Evolutionary conservation across 805 yeast genomes (phyloP).

Genomic region (Candida nanaspora): DNA sequence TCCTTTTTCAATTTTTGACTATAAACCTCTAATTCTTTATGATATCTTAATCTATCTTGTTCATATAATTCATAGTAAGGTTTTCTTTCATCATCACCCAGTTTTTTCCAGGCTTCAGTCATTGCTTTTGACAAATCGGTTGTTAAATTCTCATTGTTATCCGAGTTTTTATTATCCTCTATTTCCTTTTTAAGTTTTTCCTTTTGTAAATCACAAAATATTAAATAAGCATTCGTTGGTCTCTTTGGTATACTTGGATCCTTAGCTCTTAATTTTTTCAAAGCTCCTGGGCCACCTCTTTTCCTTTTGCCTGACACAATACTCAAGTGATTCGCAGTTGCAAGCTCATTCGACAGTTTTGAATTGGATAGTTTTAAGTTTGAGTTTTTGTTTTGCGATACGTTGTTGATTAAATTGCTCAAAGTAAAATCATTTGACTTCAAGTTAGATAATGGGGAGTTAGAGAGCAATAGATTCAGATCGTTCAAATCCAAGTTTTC

Average conservation of each 20-base stretch:
- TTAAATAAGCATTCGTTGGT: conserved; percentile 84
- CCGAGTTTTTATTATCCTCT: conserved; percentile 41
- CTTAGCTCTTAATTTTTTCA: conserved; percentile 33
- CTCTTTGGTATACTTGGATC: conserved; percentile 85
- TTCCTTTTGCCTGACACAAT: conserved; percentile 16
- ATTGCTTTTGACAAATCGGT: conserved; percentile 69
- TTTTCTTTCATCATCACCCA: conserved; percentile 60
- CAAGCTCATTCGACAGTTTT: too few relatives aligned
- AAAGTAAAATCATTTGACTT: not conserved
- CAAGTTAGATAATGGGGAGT: not conserved
- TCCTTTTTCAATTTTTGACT: conserved; percentile 11
- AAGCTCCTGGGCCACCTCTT: conserved; percentile 22
- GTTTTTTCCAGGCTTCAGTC: conserved; percentile 79
- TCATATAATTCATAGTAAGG: conserved; percentile 72
- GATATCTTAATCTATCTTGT: conserved; percentile 71
- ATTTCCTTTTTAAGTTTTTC: conserved; percentile 58
- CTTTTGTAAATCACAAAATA: conserved; percentile 82
- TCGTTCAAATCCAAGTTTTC: not conserved
- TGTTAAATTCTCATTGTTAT: conserved; percentile 30
- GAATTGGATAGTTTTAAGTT: not conserved
- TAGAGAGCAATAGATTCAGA: not conserved
- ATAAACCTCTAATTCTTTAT: conserved; percentile 55
- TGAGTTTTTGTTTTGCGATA: not conserved
- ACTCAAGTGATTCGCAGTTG: too few relatives aligned
- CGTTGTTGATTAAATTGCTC: not conserved